Base-by-base conservation (phyloP, 306 rosid genomes). In the Vigna hirtella region DNA sequence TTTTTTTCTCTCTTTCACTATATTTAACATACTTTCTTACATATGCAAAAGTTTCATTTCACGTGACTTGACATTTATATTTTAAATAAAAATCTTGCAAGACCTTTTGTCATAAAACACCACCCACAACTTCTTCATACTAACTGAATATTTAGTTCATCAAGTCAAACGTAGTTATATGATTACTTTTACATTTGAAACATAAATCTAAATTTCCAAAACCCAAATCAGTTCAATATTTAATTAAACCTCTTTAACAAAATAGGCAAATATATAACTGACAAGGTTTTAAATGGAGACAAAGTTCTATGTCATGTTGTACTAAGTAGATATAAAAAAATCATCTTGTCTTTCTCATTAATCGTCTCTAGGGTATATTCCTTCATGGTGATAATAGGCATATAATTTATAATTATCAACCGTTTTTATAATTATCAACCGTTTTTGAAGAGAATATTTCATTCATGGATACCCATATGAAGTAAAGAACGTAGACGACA, bases 301-400 rank as follows among this genome's bases (percentile, higher is more conserved):
- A 36, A 9, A 18, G 50, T 34, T 34, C 30, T 11, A 34, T 38
- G 6, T 42, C 43, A 10, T 42, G 57, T 14, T 18, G 26, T 14
- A 57, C 43, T 20, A 73, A 24, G 43, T 55, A 53, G 0, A 13
- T 1, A 72, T 36, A 20, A 17, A 49, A 26, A 52, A 24, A 30
- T 32, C 4, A 17, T 45, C 1, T n/a, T 59, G 61, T 61, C 47
- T 36, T 36, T 72, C 16, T 55, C 24, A 72, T 56, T 13, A 20
- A 38, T 55, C 56, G 61, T 9, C 9, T 59, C 11, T 17, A n/a
- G 7, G 51, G 59, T 2, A 74, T 61, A 74, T 28, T 74, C 68
- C 47, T 28, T 42, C 66, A 57, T 14, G 16, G 24, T 14, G 16
- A 56, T 30, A 30, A 18, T 20, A 55, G 28, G 1, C 14, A 73